Evolutionary conservation across 192 early-diverging fungal species (phyloP).

Genomic region (Bifiguratus adelaidae): DNA sequence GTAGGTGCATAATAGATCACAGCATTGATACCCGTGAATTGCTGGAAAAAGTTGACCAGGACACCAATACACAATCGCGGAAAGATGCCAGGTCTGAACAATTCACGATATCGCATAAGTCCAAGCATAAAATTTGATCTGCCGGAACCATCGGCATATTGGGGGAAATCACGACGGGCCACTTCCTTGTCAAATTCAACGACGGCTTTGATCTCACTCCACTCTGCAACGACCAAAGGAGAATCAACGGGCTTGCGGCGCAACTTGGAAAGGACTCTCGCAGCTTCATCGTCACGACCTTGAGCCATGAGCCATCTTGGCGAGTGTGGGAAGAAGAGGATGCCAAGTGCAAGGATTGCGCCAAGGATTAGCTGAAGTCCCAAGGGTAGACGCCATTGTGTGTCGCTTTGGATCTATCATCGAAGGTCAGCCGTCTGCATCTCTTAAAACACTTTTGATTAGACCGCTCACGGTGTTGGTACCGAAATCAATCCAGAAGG

Average conservation of each 20-base stretch:
- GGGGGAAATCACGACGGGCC: constrained; percentile 7
- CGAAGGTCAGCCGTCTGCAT: too few relatives aligned
- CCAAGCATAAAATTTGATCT: constrained; percentile 7
- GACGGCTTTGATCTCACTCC: constrained; percentile 18
- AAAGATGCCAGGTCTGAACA: constrained; percentile 34
- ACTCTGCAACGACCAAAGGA: constrained; percentile 12
- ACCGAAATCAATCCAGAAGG: constrained; percentile 43
- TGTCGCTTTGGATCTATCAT: constrained; percentile 12
- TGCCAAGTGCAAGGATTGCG: constrained; percentile 43
- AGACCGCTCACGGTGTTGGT: too few relatives aligned
- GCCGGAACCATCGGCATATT: constrained; percentile 2
- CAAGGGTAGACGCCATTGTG: constrained; percentile 60
- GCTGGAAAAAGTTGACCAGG: constrained; percentile 52
- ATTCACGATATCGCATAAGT: constrained; percentile 24
- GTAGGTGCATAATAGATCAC: constrained; percentile 55
- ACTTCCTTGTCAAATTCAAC: constrained; percentile 18
- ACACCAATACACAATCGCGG: constrained; percentile 42
- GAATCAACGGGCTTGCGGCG: constrained; percentile 8
- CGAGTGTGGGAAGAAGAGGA: constrained; percentile 67
- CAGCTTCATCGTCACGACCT: constrained; percentile 42
- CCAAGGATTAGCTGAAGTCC: constrained; percentile 61
- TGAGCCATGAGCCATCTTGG: constrained; percentile 63
- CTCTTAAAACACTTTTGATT: too few relatives aligned
- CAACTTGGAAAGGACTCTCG: constrained; percentile 38
- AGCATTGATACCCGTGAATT: constrained; percentile 67